Percentiles rank a stretch among this genome's conserved stretches.
Evolutionary conservation across 148 eudicot genomes (phyloP).

Genomic region (Persicaria tinctoria): DNA sequence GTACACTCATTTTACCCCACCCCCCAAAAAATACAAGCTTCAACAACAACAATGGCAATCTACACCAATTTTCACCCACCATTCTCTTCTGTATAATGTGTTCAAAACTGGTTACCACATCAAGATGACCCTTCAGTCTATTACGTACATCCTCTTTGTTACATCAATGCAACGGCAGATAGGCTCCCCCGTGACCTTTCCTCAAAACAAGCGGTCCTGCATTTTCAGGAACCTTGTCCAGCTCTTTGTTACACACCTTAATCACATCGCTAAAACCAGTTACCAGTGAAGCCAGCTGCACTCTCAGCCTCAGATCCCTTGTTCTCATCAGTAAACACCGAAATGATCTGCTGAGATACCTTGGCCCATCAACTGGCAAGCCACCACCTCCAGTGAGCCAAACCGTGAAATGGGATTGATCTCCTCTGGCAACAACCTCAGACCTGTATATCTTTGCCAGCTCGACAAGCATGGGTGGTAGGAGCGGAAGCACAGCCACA

Average conservation of each 20-base stretch:
- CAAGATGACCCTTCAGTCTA: background rate
- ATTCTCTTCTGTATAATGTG: background rate
- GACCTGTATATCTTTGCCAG: slow-evolving; percentile 75
- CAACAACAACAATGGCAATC: background rate
- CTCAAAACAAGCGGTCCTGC: slow-evolving; percentile 88
- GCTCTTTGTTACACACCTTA: slow-evolving; percentile 45
- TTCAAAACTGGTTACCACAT: slow-evolving; percentile 4
- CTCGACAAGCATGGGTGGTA: slow-evolving; percentile 70
- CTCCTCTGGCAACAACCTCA: slow-evolving; percentile 87
- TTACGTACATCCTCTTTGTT: background rate
- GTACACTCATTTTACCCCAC: slow-evolving; percentile 14
- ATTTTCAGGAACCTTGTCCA: slow-evolving; percentile 93
- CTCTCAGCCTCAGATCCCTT: slow-evolving; percentile 64
- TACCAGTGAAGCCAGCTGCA: slow-evolving; percentile 67
- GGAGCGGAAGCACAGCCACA: slow-evolving; percentile 88
- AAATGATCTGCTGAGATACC: slow-evolving; percentile 77
- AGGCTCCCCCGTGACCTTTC: slow-evolving; percentile 97
- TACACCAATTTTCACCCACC: slow-evolving; percentile 1
- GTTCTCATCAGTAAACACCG: slow-evolving; percentile 86
- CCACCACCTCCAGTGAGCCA: slow-evolving; percentile 85
- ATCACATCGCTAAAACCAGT: slow-evolving; percentile 78
- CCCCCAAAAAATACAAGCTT: background rate
- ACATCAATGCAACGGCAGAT: slow-evolving; percentile 55
- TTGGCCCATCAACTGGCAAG: slow-evolving; percentile 83
- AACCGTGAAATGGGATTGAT: slow-evolving; percentile 79